A percentile compares a stretch with the other conserved stretches of the same genome.
phyloP scores from a whole-genome alignment of 495 filamentous ascomycete genomes.

The Baudoinia panamericana region DNA sequence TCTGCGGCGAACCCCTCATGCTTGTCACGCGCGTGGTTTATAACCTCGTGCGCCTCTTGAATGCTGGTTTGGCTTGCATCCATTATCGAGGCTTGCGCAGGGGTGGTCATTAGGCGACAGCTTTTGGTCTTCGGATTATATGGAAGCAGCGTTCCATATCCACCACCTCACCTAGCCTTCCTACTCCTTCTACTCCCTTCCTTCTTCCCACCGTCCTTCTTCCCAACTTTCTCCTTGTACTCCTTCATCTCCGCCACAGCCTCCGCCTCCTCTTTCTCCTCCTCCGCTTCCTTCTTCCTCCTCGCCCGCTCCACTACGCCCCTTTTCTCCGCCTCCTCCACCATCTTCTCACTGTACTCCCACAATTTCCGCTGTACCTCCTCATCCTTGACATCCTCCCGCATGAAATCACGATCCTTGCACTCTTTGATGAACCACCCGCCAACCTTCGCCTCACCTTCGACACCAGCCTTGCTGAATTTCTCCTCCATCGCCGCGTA shows the following conservation, averaged over 20 bases:
- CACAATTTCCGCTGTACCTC: constrained; percentile 68
- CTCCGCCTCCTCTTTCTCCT: constrained; percentile 33
- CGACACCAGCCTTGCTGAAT: constrained; percentile 37
- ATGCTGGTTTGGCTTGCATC: too few relatives aligned
- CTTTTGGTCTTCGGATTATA: too few relatives aligned
- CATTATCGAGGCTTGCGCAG: too few relatives aligned
- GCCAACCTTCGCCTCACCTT: constrained; percentile 33
- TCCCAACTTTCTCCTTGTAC: constrained; percentile 19
- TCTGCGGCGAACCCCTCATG: neutral
- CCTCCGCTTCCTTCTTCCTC: constrained; percentile 55
- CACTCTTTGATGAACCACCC: constrained; percentile 83
- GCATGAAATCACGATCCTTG: constrained; percentile 52
- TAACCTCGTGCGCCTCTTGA: constrained; percentile 95
- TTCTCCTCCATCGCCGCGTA: constrained; percentile 67
- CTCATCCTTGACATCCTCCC: constrained; percentile 62
- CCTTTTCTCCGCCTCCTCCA: constrained; percentile 72
- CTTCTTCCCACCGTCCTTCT: constrained; percentile 28
- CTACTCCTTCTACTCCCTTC: constrained; percentile 66
- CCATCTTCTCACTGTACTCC: constrained; percentile 73
- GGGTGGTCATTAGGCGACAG: too few relatives aligned
- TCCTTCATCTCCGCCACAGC: constrained; percentile 29
- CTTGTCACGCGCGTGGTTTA: neutral
- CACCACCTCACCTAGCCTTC: constrained; percentile 81
- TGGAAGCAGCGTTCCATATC: constrained; percentile 28
- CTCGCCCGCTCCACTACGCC: constrained; percentile 51